Evolutionary conservation across 768 basidiomycete genomes (phyloP).

Genomic region (Cystofilobasidium macerans): DNA sequence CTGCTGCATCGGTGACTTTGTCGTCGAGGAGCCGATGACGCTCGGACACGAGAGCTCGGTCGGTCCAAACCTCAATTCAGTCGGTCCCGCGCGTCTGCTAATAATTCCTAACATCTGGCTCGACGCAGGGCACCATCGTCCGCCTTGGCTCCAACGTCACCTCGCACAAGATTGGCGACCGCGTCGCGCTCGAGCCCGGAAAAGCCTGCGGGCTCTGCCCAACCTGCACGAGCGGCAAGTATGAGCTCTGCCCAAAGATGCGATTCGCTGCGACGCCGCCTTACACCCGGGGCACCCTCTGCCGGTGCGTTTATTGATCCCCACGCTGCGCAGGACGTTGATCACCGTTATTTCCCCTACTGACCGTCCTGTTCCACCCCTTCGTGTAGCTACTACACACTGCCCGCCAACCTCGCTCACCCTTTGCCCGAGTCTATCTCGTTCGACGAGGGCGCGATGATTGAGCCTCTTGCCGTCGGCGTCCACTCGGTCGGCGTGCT

Average conservation of each 20-base stretch:
- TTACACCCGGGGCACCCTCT: slow-evolving; percentile 69
- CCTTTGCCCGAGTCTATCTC: slow-evolving; percentile 19
- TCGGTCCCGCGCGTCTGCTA: background rate
- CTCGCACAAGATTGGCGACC: slow-evolving; percentile 66
- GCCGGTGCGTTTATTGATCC: slow-evolving; percentile 46
- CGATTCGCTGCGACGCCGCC: slow-evolving; percentile 89
- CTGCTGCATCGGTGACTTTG: slow-evolving; percentile 54
- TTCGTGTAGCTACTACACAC: slow-evolving; percentile 48
- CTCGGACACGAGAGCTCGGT: slow-evolving; percentile 87
- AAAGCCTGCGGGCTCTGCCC: slow-evolving; percentile 72
- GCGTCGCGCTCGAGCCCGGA: slow-evolving; percentile 86
- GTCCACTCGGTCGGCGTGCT: slow-evolving; percentile 75
- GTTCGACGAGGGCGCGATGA: slow-evolving; percentile 90
- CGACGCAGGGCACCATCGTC: slow-evolving; percentile 5
- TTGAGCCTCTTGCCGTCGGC: slow-evolving; percentile 88
- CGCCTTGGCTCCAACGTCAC: slow-evolving; percentile 66
- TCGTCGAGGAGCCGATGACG: slow-evolving; percentile 61
- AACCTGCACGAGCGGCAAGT: slow-evolving; percentile 70
- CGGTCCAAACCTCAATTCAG: slow-evolving; percentile 41
- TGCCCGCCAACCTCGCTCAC: slow-evolving; percentile 65
- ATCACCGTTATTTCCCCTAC: background rate
- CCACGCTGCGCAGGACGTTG: background rate
- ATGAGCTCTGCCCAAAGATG: slow-evolving; percentile 68
- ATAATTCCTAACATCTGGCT: too few species aligned
- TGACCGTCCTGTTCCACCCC: background rate